A percentile compares a stretch with the other conserved stretches of the same genome.
Evolutionary conservation across 495 filamentous ascomycete species (phyloP).

Genomic region (Hyaloscypha bicolor): DNA sequence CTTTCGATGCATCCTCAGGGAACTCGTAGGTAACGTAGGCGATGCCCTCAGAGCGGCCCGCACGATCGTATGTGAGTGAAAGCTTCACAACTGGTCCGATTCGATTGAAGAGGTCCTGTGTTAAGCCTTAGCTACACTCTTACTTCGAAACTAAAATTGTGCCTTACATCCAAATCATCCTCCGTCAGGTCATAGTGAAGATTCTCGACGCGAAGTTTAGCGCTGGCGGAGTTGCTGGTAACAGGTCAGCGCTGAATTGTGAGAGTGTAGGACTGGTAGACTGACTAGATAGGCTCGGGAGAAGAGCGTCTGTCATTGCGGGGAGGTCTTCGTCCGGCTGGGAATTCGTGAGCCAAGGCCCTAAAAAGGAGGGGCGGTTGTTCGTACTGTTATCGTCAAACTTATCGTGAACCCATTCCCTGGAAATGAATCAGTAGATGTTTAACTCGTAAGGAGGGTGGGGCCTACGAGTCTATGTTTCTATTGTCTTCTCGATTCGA

Average conservation of each 20-base stretch:
- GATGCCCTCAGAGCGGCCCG: conserved; percentile 84
- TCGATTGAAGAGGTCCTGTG: conserved; percentile 75
- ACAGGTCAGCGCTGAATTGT: conserved; percentile 6
- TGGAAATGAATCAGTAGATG: conserved; percentile 36
- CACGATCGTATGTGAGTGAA: conserved; percentile 82
- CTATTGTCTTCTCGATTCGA: conserved; percentile 52
- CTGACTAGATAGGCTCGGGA: conserved; percentile 15
- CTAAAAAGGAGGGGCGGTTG: conserved; percentile 18
- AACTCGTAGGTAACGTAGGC: conserved; percentile 82
- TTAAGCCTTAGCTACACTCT: conserved; percentile 9
- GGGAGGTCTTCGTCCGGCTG: conserved; percentile 30
- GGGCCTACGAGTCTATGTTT: conserved; percentile 55
- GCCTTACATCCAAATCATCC: conserved; percentile 75
- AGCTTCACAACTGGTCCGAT: conserved; percentile 75
- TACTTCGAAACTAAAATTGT: background rate
- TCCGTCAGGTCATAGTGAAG: conserved; percentile 92
- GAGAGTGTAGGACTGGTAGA: conserved; percentile 4
- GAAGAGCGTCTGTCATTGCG: conserved; percentile 29
- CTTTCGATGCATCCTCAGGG: conserved; percentile 67
- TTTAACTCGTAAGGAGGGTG: background rate
- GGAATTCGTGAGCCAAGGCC: conserved; percentile 19
- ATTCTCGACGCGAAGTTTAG: conserved; percentile 86
- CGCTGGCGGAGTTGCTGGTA: conserved; percentile 52
- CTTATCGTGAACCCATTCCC: conserved; percentile 91
- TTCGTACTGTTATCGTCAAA: conserved; percentile 65